A percentile compares a stretch with the other conserved stretches of the same genome.
These are phyloP conservation scores for Castanospermum australe DNA, from an alignment of 306 rosid genomes.

Conservation along the genomic window DNA sequence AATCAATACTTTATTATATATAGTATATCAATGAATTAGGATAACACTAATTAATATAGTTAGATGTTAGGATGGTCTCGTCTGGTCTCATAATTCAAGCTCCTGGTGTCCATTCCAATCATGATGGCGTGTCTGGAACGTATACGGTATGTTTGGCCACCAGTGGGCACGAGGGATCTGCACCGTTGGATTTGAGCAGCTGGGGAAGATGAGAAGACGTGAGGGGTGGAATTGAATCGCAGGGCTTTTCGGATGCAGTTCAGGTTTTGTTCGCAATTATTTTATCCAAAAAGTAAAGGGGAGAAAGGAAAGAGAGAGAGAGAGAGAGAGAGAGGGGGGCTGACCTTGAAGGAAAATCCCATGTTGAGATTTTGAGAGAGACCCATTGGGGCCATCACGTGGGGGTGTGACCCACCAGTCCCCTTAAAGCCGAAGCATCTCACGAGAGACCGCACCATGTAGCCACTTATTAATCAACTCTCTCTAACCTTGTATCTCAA, in stretches of 20 bases:
- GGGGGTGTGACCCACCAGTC: conserved; percentile 70
- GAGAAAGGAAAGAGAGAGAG: neutral
- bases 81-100: conserved; percentile 18
- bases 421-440: conserved; percentile 53
- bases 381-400: conserved; percentile 82
- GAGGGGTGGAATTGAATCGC: neutral
- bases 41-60: neutral
- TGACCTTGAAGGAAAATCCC: conserved; percentile 54
- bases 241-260: neutral
- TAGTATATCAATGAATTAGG: neutral
- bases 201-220: neutral
- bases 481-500: neutral
- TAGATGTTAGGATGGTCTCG: neutral
- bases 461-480: neutral
- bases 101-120: conserved; percentile 33
- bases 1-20: conserved; percentile 25
- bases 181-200: conserved; percentile 22
- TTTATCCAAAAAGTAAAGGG: neutral
- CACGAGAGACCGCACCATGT: conserved; percentile 54
- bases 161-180: neutral
- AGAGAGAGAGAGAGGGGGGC: conserved; percentile 21
- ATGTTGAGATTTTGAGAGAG: conserved; percentile 55
- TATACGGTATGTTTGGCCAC: conserved; percentile 9
- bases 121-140: conserved; percentile 57
- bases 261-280: neutral